Evolutionary conservation across 2,329 filamentous ascomycete genomes (phyloP).

Genomic region (Ceratocystis colombiana): DNA sequence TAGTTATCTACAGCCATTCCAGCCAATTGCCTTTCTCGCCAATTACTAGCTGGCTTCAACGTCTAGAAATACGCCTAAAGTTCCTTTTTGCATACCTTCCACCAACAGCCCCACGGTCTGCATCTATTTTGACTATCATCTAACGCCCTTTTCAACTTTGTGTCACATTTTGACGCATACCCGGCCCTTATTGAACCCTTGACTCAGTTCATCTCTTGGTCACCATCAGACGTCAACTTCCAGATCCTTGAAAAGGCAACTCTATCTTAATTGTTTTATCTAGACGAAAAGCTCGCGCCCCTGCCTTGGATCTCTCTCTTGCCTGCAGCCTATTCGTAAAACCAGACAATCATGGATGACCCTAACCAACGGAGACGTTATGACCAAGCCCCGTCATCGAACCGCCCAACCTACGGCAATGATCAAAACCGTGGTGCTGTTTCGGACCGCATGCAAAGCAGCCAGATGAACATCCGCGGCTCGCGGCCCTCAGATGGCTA

Average conservation of each 20-base stretch:
- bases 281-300: background rate
- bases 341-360: conserved; percentile 11
- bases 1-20: background rate
- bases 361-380: conserved; percentile 19
- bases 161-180: background rate
- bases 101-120: background rate
- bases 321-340: background rate
- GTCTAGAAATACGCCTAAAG: background rate
- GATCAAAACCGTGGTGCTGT: conserved; percentile 5
- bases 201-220: background rate
- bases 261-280: background rate
- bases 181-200: background rate
- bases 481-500: conserved; percentile 14
- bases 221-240: background rate
- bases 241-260: background rate
- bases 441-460: conserved; percentile 15
- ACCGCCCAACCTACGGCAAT: conserved; percentile 9
- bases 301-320: background rate
- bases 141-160: background rate
- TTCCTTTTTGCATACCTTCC: background rate
- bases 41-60: background rate
- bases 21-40: background rate
- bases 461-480: conserved; percentile 1
- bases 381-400: conserved; percentile 7
- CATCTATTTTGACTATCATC: background rate